Conservation (phyloP, 192 early-diverging fungal species). For the Diversispora epigaea region DNA sequence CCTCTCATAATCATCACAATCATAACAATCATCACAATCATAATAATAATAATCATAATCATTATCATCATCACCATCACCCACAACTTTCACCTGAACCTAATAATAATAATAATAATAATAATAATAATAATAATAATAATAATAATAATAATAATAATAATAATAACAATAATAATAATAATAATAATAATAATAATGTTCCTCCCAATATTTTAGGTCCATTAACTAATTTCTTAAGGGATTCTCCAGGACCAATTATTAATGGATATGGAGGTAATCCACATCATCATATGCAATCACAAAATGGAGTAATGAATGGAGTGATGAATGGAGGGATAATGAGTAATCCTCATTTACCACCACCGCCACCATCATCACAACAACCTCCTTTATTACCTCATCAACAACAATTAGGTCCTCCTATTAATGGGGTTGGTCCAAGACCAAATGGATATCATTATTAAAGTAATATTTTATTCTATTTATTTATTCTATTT, state of each 20-base stretch:
- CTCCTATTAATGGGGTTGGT: too few species aligned
- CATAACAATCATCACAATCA: background rate
- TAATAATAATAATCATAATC: background rate
- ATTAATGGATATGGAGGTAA: background rate
- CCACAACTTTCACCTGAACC: background rate
- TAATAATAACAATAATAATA: background rate
- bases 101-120: background rate
- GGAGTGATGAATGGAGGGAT: too few species aligned
- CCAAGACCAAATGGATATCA: too few species aligned
- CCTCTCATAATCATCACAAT: background rate
- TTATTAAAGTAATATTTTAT: too few species aligned
- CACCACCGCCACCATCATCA: too few species aligned
- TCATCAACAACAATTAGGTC: too few species aligned
- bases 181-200: background rate
- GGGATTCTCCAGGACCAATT: background rate
- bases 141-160: background rate
- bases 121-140: background rate
- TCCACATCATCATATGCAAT: background rate
- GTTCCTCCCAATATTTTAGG: background rate
- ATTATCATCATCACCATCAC: background rate
- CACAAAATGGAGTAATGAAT: background rate
- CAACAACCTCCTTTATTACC: too few species aligned
- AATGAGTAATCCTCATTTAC: too few species aligned
- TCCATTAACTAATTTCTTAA: slow-evolving; percentile 1
- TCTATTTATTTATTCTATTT: too few species aligned